Evolutionary conservation across 495 filamentous ascomycete species (phyloP).

Genomic region (Trichoderma reesei): DNA sequence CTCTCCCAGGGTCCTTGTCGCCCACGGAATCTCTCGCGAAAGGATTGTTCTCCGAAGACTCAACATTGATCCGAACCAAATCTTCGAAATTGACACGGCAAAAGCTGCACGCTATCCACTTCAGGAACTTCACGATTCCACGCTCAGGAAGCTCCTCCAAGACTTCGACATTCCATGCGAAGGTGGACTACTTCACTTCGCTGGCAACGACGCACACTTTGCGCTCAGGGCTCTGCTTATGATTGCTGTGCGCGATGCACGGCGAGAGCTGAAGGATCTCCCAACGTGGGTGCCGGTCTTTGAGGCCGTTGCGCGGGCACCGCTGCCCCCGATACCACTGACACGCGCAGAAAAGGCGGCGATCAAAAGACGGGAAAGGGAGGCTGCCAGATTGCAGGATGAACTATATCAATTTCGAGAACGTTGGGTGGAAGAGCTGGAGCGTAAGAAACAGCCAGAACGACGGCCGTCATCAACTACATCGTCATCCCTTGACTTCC

Average conservation of each 20-base stretch:
- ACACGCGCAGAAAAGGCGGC: conserved; percentile 1
- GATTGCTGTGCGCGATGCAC: conserved; percentile 1
- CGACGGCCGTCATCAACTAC: background rate
- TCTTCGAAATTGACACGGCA: background rate
- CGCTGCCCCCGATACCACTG: conserved; percentile 2
- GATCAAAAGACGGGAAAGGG: background rate
- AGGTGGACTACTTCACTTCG: background rate
- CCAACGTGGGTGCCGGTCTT: conserved; percentile 3
- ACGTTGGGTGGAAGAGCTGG: background rate
- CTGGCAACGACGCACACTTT: conserved; percentile 3
- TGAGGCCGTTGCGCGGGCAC: background rate
- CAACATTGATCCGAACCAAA: background rate
- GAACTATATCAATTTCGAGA: background rate
- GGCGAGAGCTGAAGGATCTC: background rate
- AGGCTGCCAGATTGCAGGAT: background rate
- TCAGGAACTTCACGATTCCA: background rate
- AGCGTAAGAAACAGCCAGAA: background rate
- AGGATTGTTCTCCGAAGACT: conserved; percentile 5
- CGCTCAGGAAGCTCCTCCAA: background rate
- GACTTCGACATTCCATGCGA: background rate
- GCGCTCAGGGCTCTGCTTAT: background rate
- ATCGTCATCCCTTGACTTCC: background rate
- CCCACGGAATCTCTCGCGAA: conserved; percentile 2
- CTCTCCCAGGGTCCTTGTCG: background rate
- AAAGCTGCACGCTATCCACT: conserved; percentile 9